A percentile compares a stretch with the other conserved stretches of the same genome.
Evolutionary conservation across 148 eudicot species (phyloP).

Genomic region (Rhododendron ferrugineum): DNA sequence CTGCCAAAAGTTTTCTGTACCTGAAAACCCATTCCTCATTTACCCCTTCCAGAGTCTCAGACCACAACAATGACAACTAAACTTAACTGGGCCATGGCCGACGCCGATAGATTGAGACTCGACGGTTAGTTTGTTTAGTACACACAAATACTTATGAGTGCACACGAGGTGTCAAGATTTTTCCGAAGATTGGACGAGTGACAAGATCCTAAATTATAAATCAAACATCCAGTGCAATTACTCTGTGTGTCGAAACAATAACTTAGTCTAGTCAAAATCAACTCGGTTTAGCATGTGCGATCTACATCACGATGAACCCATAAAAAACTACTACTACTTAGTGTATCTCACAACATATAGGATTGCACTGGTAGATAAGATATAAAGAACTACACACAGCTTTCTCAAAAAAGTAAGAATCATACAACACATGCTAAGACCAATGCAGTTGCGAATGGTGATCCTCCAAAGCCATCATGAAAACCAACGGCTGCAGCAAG

Average conservation of each 20-base stretch:
- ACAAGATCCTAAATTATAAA: neutral
- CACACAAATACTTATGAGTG: neutral
- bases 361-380: neutral
- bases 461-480: constrained; percentile 74
- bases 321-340: neutral
- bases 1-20: neutral
- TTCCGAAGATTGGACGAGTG: neutral
- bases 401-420: constrained; percentile 9
- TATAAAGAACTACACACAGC: neutral
- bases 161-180: neutral
- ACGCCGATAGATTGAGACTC: neutral
- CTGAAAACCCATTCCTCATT: neutral
- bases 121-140: neutral
- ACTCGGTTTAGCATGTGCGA: neutral
- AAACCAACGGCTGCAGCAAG: constrained; percentile 79
- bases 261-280: neutral
- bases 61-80: neutral
- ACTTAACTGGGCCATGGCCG: neutral
- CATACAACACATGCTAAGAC: constrained; percentile 88
- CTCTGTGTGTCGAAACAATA: neutral
- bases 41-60: neutral
- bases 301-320: neutral
- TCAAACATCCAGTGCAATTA: neutral
- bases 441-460: constrained; percentile 63
- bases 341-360: neutral